Percentiles rank a stretch among this genome's conserved stretches.
phyloP scores from a whole-genome alignment of 371 early-diverging fungal genomes.

The Mortierella sp. region DNA sequence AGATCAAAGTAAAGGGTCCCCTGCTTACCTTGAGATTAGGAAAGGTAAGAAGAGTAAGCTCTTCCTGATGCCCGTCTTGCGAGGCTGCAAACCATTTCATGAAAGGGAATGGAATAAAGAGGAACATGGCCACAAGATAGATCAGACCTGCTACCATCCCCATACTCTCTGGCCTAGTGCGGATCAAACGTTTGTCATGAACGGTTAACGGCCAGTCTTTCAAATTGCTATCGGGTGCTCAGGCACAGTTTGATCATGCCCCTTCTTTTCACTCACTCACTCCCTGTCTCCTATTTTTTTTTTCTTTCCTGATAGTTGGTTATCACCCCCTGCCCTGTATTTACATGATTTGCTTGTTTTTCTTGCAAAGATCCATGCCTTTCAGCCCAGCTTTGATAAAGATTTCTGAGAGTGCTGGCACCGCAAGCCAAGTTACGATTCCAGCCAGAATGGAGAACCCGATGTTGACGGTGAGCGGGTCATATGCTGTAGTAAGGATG shows the following conservation, averaged over 20 bases:
- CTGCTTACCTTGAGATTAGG: conserved; percentile 74
- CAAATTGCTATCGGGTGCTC: conserved; percentile 58
- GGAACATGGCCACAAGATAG: conserved; percentile 85
- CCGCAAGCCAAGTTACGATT: conserved; percentile 62
- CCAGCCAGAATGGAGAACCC: conserved; percentile 76
- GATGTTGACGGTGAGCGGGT: conserved; percentile 74
- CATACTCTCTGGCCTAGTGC: conserved; percentile 78
- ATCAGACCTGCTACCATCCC: conserved; percentile 74
- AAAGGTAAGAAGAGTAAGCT: conserved; percentile 64
- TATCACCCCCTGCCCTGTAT: conserved; percentile 1
- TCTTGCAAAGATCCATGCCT: conserved; percentile 88
- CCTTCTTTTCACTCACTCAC: background rate
- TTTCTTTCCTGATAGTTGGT: too few species aligned
- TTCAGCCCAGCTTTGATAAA: conserved; percentile 79
- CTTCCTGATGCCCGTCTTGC: conserved; percentile 46
- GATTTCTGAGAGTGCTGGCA: conserved; percentile 64
- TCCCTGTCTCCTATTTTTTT: too few species aligned
- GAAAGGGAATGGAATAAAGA: conserved; percentile 95
- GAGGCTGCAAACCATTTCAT: conserved; percentile 75
- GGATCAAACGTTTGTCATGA: too few species aligned
- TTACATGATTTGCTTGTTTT: conserved; percentile 75
- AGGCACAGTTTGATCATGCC: background rate
- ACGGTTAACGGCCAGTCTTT: background rate
- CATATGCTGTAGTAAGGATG: conserved; percentile 60
- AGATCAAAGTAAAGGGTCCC: background rate